Conservation (phyloP, 306 rosid species). For the Lathyrus oleraceus region DNA sequence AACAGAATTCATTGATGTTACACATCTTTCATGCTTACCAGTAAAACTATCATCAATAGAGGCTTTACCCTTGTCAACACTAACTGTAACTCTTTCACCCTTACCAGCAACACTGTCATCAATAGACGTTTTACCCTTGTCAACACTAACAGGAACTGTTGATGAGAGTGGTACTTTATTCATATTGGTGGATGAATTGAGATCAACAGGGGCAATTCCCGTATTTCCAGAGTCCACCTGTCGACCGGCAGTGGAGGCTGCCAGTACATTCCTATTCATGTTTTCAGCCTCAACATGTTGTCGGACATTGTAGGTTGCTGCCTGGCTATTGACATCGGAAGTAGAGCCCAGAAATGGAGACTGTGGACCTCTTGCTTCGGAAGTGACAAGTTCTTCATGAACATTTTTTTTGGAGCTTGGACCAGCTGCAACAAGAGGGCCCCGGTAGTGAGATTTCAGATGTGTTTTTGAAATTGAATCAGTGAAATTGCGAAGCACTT, state of each 20-base stretch:
- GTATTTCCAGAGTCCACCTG: constrained; percentile 34
- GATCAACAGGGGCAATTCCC: constrained; percentile 52
- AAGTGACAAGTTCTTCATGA: constrained; percentile 23
- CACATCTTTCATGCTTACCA: constrained; percentile 34
- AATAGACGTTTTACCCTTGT: constrained; percentile 40
- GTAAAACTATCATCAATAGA: constrained; percentile 15
- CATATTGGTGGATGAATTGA: constrained; percentile 37
- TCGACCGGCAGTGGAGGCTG: constrained; percentile 18
- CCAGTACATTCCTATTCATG: too few species aligned
- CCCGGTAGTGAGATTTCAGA: constrained; percentile 29
- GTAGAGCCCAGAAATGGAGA: constrained; percentile 8
- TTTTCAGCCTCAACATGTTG: constrained; percentile 26
- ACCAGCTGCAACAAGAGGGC: constrained; percentile 36
- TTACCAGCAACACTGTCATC: constrained; percentile 19
- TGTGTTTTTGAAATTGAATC: constrained; percentile 43
- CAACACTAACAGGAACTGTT: constrained; percentile 37
- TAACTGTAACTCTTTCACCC: constrained; percentile 28
- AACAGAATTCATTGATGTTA: constrained; percentile 35
- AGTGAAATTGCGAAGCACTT: constrained; percentile 36
- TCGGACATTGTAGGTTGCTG: constrained; percentile 29
- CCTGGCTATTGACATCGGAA: constrained; percentile 21
- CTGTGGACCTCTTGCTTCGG: constrained; percentile 31
- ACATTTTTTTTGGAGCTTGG: constrained; percentile 25
- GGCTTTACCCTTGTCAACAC: constrained; percentile 44
- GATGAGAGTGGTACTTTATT: constrained; percentile 31